Percentiles rank a stretch among this genome's conserved stretches.
Conservation (phyloP, 768 basidiomycete species). For the Gymnopilus dilepis region DNA sequence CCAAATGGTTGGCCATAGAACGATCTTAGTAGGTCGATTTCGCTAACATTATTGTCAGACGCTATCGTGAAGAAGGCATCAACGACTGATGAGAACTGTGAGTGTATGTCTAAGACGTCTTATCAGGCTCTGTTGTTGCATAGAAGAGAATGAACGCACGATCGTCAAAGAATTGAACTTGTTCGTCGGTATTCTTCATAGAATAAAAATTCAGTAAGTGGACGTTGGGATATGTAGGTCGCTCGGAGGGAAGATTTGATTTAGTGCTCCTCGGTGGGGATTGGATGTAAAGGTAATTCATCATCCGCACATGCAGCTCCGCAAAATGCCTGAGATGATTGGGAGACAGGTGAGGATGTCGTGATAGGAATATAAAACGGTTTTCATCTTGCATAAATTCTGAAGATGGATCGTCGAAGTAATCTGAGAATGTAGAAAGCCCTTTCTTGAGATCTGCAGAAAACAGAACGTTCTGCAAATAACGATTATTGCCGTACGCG, state of each 20-base stretch:
- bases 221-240: not conserved
- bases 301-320: not conserved
- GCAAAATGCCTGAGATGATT: not conserved
- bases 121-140: not conserved
- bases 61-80: not conserved
- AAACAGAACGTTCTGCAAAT: not conserved
- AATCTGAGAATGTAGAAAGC: not conserved
- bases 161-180: not conserved
- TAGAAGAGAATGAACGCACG: not conserved
- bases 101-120: not conserved
- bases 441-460: not conserved
- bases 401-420: not conserved
- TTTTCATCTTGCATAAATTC: conserved; percentile 1
- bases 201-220: not conserved
- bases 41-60: not conserved
- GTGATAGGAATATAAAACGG: not conserved
- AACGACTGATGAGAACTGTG: not conserved
- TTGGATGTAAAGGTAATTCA: not conserved
- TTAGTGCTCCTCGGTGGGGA: not conserved
- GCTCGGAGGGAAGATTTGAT: not conserved
- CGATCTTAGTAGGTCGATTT: not conserved
- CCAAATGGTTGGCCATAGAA: conserved; percentile 1
- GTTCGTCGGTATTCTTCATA: not conserved
- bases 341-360: not conserved
- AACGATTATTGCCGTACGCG: not conserved